Evolutionary conservation across 305 asterid species (phyloP), one percentile per base, ranked within the genome.

Genomic region (Lippia alba): DNA sequence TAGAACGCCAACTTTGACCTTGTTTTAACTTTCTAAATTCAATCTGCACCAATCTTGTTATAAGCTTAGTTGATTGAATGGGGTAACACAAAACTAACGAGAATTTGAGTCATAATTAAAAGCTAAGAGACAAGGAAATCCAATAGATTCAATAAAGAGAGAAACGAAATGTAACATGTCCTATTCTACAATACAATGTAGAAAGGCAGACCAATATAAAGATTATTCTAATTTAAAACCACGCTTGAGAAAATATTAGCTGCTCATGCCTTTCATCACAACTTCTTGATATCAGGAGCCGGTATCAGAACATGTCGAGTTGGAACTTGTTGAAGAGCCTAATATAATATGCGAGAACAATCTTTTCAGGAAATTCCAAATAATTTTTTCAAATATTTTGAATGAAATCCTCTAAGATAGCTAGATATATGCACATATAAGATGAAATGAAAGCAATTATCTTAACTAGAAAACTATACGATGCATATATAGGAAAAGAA

Each of bases 241-340:
- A 50, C 51, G 51, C 64, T 16, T 24, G 44, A 55, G 65, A 57
- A 24, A 57, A 16, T 66, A 70, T 64, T 40, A 20, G 50, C 32
- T 8, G 62, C 63, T 24, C 68, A 54, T 68, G 56, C 40, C 60
- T 51, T 70, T 65, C 79, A 76, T 56, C 75, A 66, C 16, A 55
- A 55, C 46, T 46, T 74, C 76, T 77, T 74, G 77, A 54, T 51
- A 61, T 74, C 80, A 68, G 60, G 77, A 64, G 81, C 74, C 68
- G 66, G 82, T 46, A 51, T 67, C 78, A 17, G 81, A 72, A 73
- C 69, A 64, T 15, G 74, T 14, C 33, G 79, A 75, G 76, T 79
- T 79, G 78, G 84, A 82, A 79, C 86, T 74, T 74, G 79, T 39
- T 45, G 84, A 82, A 67, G 86, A 73, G 75, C 83, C 86, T 76